These are phyloP conservation scores for Rhodotorula sp. DNA, from an alignment of 1,284 basidiomycete species.

Conservation along the genomic window DNA sequence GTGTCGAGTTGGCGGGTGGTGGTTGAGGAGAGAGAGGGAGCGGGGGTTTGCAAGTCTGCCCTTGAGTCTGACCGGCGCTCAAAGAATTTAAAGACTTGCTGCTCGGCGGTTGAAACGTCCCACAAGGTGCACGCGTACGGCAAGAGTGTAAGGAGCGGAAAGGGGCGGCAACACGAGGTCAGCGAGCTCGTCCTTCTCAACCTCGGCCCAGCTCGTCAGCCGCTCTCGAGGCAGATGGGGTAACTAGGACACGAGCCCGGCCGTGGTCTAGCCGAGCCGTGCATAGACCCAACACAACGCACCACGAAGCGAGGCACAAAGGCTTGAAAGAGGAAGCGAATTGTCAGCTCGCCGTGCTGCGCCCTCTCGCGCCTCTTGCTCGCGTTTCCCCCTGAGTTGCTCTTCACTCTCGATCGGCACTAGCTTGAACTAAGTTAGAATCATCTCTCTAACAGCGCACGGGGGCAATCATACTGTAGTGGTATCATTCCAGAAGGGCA, in stretches of 20 bases:
- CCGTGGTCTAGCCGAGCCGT: too few species aligned
- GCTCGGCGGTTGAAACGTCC: background rate
- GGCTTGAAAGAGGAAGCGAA: constrained; percentile 2
- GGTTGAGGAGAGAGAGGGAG: constrained; percentile 6
- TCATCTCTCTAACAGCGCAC: too few species aligned
- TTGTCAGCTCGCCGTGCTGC: background rate
- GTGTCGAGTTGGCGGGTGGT: background rate
- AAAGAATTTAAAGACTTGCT: constrained; percentile 45
- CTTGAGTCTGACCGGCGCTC: constrained; percentile 40
- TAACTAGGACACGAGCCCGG: background rate
- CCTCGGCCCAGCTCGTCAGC: background rate
- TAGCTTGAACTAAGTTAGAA: too few species aligned
- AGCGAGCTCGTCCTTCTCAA: background rate
- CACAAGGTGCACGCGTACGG: background rate
- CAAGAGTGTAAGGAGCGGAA: background rate
- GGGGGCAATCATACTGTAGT: too few species aligned
- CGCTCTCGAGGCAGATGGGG: background rate
- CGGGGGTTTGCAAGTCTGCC: constrained; percentile 37
- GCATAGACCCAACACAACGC: background rate
- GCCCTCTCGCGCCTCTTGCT: background rate
- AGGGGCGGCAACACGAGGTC: background rate
- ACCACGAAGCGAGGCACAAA: constrained; percentile 11
- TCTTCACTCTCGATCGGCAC: too few species aligned
- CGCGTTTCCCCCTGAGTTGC: background rate
- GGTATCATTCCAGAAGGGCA: too few species aligned